phyloP scores from a whole-genome alignment of 176 grass and related monocot genomes.

The Puccinellia tenuiflora region DNA sequence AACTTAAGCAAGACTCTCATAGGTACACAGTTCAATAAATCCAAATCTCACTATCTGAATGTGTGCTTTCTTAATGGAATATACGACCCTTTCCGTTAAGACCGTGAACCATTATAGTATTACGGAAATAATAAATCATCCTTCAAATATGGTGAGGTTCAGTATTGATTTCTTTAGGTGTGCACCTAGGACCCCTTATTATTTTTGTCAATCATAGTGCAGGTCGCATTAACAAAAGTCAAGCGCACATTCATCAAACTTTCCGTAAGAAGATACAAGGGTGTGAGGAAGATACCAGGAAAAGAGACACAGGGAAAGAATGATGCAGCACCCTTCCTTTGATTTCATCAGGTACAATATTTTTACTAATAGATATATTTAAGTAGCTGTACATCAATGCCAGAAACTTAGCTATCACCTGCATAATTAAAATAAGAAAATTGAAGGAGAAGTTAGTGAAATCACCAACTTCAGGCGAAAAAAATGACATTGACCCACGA shows the following conservation, averaged over 20 bases:
- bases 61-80: background rate
- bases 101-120: background rate
- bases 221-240: background rate
- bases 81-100: background rate
- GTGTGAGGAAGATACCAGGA: constrained; percentile 58
- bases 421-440: constrained; percentile 11
- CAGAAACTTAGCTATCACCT: constrained; percentile 99
- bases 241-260: background rate
- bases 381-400: constrained; percentile 99
- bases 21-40: background rate
- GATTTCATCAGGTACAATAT: constrained; percentile 95
- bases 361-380: constrained; percentile 97
- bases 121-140: background rate
- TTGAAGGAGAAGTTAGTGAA: constrained; percentile 14
- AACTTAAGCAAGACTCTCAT: background rate
- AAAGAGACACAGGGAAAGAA: constrained; percentile 94
- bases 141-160: constrained; percentile 3
- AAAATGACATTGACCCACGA: background rate
- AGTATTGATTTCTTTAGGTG: background rate
- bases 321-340: constrained; percentile 96
- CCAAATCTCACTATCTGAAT: background rate
- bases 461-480: constrained; percentile 4
- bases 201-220: background rate
- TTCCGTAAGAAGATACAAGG: background rate
- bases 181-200: background rate